Conservation (phyloP, 257 asterid genomes). For the Henckelia pumila region DNA sequence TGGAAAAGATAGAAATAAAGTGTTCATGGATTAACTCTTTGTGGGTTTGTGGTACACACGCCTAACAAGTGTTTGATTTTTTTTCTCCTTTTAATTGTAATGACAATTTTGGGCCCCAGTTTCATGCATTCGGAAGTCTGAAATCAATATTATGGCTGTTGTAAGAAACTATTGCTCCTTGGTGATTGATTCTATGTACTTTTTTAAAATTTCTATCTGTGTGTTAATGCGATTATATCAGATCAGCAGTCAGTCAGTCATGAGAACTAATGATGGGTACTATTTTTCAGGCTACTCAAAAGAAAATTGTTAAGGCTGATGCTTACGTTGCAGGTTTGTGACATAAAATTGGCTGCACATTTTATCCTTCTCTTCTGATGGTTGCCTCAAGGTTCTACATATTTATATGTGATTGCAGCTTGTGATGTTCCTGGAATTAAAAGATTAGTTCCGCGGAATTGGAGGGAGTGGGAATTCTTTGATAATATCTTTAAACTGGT, state of each 20-base stretch:
- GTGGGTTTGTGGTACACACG: not conserved
- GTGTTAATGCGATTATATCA: conserved; percentile 3
- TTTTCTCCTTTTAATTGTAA: not conserved
- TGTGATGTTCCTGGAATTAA: conserved; percentile 99
- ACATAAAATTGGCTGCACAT: conserved; percentile 19
- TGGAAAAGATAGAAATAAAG: not conserved
- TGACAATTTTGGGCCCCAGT: not conserved
- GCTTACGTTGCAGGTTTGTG: conserved; percentile 92
- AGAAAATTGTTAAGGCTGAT: conserved; percentile 82
- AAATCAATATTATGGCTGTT: not conserved
- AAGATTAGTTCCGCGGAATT: conserved; percentile 67
- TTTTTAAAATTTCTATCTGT: not conserved
- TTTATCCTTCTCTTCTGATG: conserved; percentile 22
- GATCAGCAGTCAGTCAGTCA: conserved; percentile 16
- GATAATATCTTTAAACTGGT: conserved; percentile 83
- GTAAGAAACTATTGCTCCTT: not conserved
- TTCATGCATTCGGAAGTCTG: conserved; percentile 19
- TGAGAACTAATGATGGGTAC: conserved; percentile 24
- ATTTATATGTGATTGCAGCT: conserved; percentile 47
- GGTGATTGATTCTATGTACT: not conserved
- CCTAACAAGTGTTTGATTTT: not conserved
- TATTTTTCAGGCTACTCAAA: conserved; percentile 83
- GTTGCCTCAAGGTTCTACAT: conserved; percentile 21
- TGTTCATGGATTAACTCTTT: not conserved
- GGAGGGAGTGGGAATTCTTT: conserved; percentile 91